A percentile compares a stretch with the other conserved stretches of the same genome.
Evolutionary conservation across 768 basidiomycete species (phyloP).

Genomic region (Lactarius quietus): DNA sequence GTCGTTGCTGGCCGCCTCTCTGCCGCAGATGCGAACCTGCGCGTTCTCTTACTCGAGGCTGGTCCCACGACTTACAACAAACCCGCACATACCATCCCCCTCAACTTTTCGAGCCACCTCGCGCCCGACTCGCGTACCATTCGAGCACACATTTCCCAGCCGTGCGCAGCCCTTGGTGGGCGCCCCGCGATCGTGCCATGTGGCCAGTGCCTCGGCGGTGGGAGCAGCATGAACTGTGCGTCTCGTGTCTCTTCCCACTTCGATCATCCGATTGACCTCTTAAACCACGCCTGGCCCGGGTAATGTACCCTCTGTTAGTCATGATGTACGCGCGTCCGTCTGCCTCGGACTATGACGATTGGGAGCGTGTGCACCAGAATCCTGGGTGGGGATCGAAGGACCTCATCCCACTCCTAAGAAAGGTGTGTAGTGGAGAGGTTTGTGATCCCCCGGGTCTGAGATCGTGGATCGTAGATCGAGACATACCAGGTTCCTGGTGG

Average conservation of each 20-base stretch:
- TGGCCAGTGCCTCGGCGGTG: constrained; percentile 56
- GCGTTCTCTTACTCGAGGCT: constrained; percentile 57
- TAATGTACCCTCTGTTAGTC: background rate
- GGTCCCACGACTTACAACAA: constrained; percentile 49
- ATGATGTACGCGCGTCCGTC: constrained; percentile 56
- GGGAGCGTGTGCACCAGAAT: constrained; percentile 39
- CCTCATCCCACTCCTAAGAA: constrained; percentile 54
- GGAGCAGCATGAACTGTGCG: constrained; percentile 56
- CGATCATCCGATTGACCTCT: background rate
- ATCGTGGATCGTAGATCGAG: constrained; percentile 33
- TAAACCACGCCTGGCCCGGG: background rate
- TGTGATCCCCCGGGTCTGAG: background rate
- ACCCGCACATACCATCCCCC: constrained; percentile 50
- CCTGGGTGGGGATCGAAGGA: constrained; percentile 57
- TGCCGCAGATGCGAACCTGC: constrained; percentile 48
- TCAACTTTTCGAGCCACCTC: constrained; percentile 45
- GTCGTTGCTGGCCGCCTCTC: constrained; percentile 54
- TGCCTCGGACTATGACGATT: constrained; percentile 54
- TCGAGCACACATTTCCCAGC: constrained; percentile 38
- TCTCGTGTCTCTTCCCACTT: background rate
- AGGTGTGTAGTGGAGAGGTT: constrained; percentile 36
- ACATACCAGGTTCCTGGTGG: constrained; percentile 35
- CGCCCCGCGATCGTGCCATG: constrained; percentile 43
- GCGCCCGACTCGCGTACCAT: constrained; percentile 39
- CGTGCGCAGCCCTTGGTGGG: constrained; percentile 43